These are phyloP conservation scores for Erodium maritimum DNA, from an alignment of 345 rosid genomes.

Conservation along the genomic window DNA sequence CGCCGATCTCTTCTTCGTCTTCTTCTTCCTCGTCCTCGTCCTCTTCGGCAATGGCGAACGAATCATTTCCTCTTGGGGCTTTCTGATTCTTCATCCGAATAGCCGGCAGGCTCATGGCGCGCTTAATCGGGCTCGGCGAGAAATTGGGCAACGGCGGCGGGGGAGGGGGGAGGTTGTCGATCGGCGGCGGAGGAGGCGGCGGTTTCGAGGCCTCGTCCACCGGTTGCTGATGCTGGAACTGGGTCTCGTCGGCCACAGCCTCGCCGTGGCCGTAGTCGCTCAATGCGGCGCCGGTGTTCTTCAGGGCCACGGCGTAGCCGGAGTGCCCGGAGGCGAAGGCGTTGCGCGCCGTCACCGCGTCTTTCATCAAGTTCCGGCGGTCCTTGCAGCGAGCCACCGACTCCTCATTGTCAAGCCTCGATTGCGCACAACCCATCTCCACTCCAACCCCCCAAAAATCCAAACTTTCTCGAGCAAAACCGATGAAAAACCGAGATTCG, in stretches of 20 bases:
- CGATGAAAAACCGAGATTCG: too few species aligned
- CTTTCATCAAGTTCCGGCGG: conserved; percentile 65
- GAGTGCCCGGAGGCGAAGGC: conserved; percentile 77
- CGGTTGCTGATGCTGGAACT: conserved; percentile 22
- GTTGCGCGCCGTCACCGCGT: conserved; percentile 68
- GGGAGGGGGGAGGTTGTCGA: conserved; percentile 54
- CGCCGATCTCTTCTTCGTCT: conserved; percentile 44
- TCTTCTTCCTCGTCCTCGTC: conserved; percentile 37
- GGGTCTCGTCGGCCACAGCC: conserved; percentile 23
- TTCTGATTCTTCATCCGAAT: conserved; percentile 21
- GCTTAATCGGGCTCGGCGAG: conserved; percentile 72
- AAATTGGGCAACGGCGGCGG: conserved; percentile 75
- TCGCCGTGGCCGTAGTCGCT: conserved; percentile 88
- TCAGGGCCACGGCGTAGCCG: conserved; percentile 57
- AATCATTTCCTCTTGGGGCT: conserved; percentile 16
- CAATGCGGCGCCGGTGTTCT: conserved; percentile 82
- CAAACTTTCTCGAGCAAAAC: too few species aligned
- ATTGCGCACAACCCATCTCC: conserved; percentile 93
- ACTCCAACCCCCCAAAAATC: conserved; percentile 42
- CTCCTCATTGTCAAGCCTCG: conserved; percentile 78
- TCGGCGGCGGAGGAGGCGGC: conserved; percentile 39
- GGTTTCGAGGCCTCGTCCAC: conserved; percentile 29
- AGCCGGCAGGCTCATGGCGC: conserved; percentile 59
- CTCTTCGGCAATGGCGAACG: conserved; percentile 30
- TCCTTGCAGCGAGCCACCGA: conserved; percentile 79